phyloP scores from a whole-genome alignment of 805 yeast genomes.

The Metschnikowia cerradonensis region DNA sequence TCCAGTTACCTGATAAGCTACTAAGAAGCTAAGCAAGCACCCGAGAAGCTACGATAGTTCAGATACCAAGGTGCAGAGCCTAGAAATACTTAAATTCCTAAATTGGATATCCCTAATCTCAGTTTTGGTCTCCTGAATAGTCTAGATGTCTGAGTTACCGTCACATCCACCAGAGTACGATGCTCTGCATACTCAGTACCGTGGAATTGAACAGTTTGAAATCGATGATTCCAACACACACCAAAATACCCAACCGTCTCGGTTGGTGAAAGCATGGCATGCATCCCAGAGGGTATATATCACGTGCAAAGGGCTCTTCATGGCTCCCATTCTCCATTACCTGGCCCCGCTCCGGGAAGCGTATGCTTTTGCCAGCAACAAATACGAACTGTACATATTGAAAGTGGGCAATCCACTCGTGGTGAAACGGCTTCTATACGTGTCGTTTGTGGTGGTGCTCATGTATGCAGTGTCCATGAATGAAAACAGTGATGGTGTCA shows the following conservation, averaged over 20 bases:
- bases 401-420: conserved; percentile 84
- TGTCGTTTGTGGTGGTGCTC: conserved; percentile 55
- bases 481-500: conserved; percentile 42
- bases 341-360: conserved; percentile 53
- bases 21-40: too few species aligned
- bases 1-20: too few species aligned
- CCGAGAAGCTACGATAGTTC: too few species aligned
- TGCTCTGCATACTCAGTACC: neutral
- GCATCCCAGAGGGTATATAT: conserved; percentile 32
- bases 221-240: conserved; percentile 27
- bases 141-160: conserved; percentile 1
- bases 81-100: too few species aligned
- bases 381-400: conserved; percentile 55
- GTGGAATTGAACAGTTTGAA: conserved; percentile 30
- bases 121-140: neutral
- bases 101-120: too few species aligned
- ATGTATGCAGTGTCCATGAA: conserved; percentile 56
- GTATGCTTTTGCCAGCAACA: conserved; percentile 36
- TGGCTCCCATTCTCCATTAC: conserved; percentile 41
- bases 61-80: too few species aligned
- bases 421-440: conserved; percentile 71
- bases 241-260: neutral
- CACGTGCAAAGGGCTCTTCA: conserved; percentile 33
- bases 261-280: conserved; percentile 32
- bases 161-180: conserved; percentile 3